These are phyloP conservation scores for Phytopythium aichiense DNA, from an alignment of 352 stramenopile genomes.

Conservation along the genomic window DNA sequence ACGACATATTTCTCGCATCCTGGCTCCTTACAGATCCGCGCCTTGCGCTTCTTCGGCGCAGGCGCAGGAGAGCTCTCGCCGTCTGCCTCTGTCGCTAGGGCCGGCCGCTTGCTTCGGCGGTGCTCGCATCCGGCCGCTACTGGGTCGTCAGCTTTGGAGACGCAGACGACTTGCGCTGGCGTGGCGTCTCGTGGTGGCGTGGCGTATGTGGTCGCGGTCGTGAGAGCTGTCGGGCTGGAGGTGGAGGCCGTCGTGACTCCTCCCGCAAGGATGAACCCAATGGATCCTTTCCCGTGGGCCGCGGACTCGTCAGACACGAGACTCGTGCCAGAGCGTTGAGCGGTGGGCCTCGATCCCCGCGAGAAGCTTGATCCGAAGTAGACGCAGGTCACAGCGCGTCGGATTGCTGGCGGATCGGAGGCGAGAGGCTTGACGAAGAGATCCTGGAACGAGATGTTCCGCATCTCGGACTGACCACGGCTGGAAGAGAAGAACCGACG, in stretches of 20 bases:
- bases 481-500: no score
- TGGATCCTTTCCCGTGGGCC: no score
- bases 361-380: neutral
- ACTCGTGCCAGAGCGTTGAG: conserved; percentile 4
- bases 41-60: no score
- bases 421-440: no score
- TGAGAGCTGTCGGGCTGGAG: neutral
- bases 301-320: no score
- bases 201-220: neutral
- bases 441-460: no score
- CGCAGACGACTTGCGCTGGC: neutral
- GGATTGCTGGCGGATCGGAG: conserved; percentile 9
- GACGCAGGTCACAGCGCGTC: conserved; percentile 2
- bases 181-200: neutral
- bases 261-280: conserved; percentile 6
- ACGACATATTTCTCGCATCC: no score
- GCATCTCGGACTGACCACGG: neutral
- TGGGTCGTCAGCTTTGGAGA: neutral
- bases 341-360: neutral
- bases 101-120: neutral
- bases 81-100: no score
- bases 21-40: no score
- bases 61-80: no score
- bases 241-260: neutral
- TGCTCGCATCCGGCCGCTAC: neutral